Percentiles rank a stretch among this genome's conserved stretches.
Evolutionary conservation across 192 early-diverging fungal genomes (phyloP).

Genomic region (Lunasporangiospora selenospora): DNA sequence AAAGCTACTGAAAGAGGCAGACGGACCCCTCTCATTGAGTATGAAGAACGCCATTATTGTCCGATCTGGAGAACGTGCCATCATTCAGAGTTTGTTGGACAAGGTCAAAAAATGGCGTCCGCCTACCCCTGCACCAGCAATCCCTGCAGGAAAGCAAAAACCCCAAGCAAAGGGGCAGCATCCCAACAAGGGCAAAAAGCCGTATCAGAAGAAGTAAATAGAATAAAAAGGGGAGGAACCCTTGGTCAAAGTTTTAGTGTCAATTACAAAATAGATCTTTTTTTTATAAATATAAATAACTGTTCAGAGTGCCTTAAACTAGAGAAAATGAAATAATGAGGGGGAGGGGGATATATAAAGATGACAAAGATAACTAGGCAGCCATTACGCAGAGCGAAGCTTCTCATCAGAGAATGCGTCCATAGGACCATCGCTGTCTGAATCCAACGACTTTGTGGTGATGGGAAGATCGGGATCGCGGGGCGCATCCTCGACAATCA

Average conservation of each 20-base stretch:
- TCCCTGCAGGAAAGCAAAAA: conserved; percentile 19
- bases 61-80: conserved; percentile 25
- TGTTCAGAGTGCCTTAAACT: no score
- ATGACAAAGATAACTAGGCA: no score
- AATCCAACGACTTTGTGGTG: no score
- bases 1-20: conserved; percentile 24
- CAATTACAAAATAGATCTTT: no score
- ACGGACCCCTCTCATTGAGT: not conserved
- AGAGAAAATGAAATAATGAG: no score
- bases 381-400: no score
- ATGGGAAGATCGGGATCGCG: conserved; percentile 4
- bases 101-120: conserved; percentile 47
- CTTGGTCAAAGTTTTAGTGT: no score
- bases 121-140: conserved; percentile 5
- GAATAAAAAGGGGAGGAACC: no score
- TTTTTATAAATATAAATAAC: no score
- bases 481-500: conserved; percentile 7
- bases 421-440: no score
- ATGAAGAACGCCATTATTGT: conserved; percentile 26
- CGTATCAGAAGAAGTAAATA: conserved; percentile 42
- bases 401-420: no score
- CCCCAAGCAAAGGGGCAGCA: conserved; percentile 25
- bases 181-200: conserved; percentile 47
- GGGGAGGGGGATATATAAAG: no score
- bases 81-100: conserved; percentile 36